These are phyloP conservation scores for Stentor roeselii DNA, from an alignment of 73 alveolate species.

Conservation along the genomic window DNA sequence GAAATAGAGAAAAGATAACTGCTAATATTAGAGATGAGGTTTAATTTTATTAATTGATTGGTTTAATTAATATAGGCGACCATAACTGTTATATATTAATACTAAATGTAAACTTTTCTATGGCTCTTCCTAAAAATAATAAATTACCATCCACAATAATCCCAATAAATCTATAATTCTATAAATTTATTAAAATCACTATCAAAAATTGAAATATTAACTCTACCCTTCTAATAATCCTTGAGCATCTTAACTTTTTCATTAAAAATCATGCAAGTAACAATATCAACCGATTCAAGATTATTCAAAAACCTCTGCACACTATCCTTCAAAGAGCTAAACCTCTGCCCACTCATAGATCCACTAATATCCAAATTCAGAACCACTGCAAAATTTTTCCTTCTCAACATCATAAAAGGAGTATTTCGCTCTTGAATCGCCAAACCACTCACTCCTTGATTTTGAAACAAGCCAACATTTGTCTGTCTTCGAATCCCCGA, in stretches of 20 bases:
- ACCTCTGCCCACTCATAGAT: background rate
- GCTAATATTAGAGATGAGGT: no score
- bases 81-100: no score
- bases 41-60: no score
- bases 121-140: no score
- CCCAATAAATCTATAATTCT: no score
- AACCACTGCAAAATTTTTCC: background rate
- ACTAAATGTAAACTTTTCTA: no score
- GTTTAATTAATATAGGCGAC: no score
- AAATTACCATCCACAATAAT: no score
- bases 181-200: no score
- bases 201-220: no score
- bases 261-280: background rate
- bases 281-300: background rate
- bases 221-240: no score
- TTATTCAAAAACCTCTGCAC: background rate
- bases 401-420: background rate
- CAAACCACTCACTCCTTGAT: background rate
- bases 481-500: background rate
- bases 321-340: background rate
- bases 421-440: background rate
- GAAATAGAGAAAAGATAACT: no score
- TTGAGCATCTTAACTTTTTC: background rate
- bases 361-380: conserved; percentile 4
- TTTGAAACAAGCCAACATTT: background rate